Evolutionary conservation across 306 rosid species (phyloP), one percentile per base, ranked within the genome.

Genomic region (Cicer bijugum): DNA sequence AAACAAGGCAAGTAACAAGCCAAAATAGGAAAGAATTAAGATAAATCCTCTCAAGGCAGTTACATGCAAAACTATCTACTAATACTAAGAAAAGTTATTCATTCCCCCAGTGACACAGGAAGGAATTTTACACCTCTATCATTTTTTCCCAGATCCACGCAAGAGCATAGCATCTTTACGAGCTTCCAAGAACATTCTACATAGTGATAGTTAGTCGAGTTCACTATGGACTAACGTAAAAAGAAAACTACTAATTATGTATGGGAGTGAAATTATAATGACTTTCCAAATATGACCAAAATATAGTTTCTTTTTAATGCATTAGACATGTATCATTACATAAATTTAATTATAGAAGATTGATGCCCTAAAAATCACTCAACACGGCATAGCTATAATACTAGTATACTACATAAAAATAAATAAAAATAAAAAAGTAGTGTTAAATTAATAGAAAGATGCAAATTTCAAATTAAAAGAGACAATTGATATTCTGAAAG

Each of bases 1-100:
- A 79, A 66, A 66, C 53, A 50, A 75, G 42, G 50, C 64, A 60
- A 74, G 51, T 20, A 71, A 55, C 51, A 80, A 62, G 33, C 42
- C 51, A 9, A 75, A 66, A 47, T 48, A 45, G 39, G 46, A 71
- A 79, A 65, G 4, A 75, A 58, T 44, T 4, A 63, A 74, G 60
- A 56, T 35, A 71, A 53, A 48, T 60, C 45, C 70, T 67, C 63
- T 67, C 67, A 48, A 44, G 65, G 50, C 20, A 68, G 16, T 70
- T 74, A 51, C 11, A 38, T 12, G 16, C 39, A 33, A 67, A 73
- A 37, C 20, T 72, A 20, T 28, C 42, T 23, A 28, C 33, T 58
- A 23, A 58, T 28, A 2, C 15, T 58, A 28, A 58, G 16, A 58
- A 57, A 56, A 57, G 28, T 28, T 9, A 15, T 28, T 33, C 9